Conservation (phyloP, 192 early-diverging fungal species). For the Entomortierella parvispora region DNA sequence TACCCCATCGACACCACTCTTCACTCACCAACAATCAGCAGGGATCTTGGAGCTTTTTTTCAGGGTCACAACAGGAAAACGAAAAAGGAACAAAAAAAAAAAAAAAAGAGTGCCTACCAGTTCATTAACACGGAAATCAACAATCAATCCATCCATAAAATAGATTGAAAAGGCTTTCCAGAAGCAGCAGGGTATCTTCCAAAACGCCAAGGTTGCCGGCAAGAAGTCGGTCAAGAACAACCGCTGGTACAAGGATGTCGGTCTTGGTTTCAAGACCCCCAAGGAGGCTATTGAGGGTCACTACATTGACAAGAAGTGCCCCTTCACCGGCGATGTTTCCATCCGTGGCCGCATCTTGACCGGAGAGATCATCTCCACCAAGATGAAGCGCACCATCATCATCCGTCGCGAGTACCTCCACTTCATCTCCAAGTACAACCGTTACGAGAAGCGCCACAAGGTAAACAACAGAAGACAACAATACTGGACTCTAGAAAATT, state of each 20-base stretch:
- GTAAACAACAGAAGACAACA: too few relatives aligned
- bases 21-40: too few relatives aligned
- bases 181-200: slow-evolving; percentile 95
- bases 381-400: slow-evolving; percentile 99
- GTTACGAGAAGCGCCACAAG: slow-evolving; percentile 99
- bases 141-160: neutral
- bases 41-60: too few relatives aligned
- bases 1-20: too few relatives aligned
- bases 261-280: slow-evolving; percentile 99
- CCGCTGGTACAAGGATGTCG: slow-evolving; percentile 99
- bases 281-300: slow-evolving; percentile 95
- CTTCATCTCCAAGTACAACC: slow-evolving; percentile 99
- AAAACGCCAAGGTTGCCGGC: slow-evolving; percentile 81
- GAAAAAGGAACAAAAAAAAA: too few relatives aligned
- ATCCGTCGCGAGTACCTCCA: slow-evolving; percentile 99
- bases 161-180: slow-evolving; percentile 97
- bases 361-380: slow-evolving; percentile 91
- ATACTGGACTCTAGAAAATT: neutral
- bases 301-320: slow-evolving; percentile 99
- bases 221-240: slow-evolving; percentile 76
- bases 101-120: too few relatives aligned
- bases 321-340: slow-evolving; percentile 95
- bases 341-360: slow-evolving; percentile 98
- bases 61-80: too few relatives aligned
- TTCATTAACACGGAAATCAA: too few relatives aligned